Evolutionary conservation across 2,329 filamentous ascomycete genomes (phyloP).

Genomic region (Huntiella decipiens): DNA sequence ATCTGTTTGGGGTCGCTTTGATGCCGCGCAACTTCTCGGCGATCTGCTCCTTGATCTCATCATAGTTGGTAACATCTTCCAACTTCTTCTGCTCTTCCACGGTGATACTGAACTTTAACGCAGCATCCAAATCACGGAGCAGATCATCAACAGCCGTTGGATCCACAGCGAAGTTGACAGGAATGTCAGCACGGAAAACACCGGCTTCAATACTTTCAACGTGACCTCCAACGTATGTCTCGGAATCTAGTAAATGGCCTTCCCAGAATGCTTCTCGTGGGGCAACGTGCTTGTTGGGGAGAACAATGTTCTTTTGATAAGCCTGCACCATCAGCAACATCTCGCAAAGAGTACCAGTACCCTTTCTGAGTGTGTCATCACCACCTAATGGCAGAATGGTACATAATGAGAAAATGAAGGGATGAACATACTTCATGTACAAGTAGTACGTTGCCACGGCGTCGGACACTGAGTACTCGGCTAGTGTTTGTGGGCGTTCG

Average conservation of each 20-base stretch:
- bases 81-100: conserved; percentile 70
- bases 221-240: conserved; percentile 95
- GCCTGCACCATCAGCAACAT: conserved; percentile 99
- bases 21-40: conserved; percentile 48
- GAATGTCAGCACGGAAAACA: conserved; percentile 89
- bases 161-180: conserved; percentile 85
- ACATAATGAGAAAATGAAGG: conserved; percentile 96
- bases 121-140: conserved; percentile 66
- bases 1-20: conserved; percentile 66
- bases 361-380: conserved; percentile 84
- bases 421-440: conserved; percentile 99
- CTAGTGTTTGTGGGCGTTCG: conserved; percentile 81
- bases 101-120: conserved; percentile 69
- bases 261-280: conserved; percentile 92
- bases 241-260: conserved; percentile 84
- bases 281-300: conserved; percentile 90
- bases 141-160: conserved; percentile 77
- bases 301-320: conserved; percentile 73
- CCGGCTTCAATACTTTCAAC: conserved; percentile 98
- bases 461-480: conserved; percentile 97
- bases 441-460: conserved; percentile 96
- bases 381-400: conserved; percentile 87
- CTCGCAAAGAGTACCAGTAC: conserved; percentile 95
- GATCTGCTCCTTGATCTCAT: conserved; percentile 73
- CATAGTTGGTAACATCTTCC: conserved; percentile 63